Evolutionary conservation across 371 early-diverging fungal species (phyloP), one percentile per base, ranked within the genome.

Genomic region (Cokeromyces recurvatus): DNA sequence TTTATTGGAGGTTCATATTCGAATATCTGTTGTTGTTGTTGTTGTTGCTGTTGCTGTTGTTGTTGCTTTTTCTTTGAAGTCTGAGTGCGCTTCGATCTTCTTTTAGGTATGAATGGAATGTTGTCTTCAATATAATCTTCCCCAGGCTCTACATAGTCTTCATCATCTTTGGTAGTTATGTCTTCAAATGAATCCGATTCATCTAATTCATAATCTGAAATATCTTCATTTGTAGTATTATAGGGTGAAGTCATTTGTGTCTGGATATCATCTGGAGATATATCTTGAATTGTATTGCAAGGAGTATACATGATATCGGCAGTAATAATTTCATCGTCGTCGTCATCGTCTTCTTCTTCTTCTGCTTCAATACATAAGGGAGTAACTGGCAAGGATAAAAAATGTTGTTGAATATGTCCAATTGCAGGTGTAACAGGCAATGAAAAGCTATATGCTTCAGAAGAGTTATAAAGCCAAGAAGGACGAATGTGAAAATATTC

Each of bases 401-500:
- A 57, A 5, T 38, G 39, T 23, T 19, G 40, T 1, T 25, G 14
- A 16, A 1, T 46, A 5, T 41, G 36, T 32, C 37, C 46, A 22
- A 25, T 31, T 19, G 36, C 32, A n/a, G 51, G 51, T 22, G 55
- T 59, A 9, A 47, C 55, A 20, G 59, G 54, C n/a, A 48, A 17
- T 19, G 57, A 51, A 21, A 27, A 42, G 5, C 21, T 17, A 15
- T 12, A 8, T 10, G 38, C 11, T 11, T 29, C 15, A 15, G 23
- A 14, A 5, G 21, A 21, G 38, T 4, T 5, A 1, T 47, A 44
- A 17, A 53, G 22, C 45, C 39, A 43, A 19, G 44, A 34, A 17
- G 59, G 59, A 10, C 53, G 48, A 15, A 56, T 34, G 43, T 51
- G 47, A n/a, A n/a, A n/a, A n/a, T n/a, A n/a, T n/a, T n/a, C n/a